Evolutionary conservation across 2,329 filamentous ascomycete species (phyloP), one percentile per base, ranked within the genome.

Genomic region (Cladosporium sp.): DNA sequence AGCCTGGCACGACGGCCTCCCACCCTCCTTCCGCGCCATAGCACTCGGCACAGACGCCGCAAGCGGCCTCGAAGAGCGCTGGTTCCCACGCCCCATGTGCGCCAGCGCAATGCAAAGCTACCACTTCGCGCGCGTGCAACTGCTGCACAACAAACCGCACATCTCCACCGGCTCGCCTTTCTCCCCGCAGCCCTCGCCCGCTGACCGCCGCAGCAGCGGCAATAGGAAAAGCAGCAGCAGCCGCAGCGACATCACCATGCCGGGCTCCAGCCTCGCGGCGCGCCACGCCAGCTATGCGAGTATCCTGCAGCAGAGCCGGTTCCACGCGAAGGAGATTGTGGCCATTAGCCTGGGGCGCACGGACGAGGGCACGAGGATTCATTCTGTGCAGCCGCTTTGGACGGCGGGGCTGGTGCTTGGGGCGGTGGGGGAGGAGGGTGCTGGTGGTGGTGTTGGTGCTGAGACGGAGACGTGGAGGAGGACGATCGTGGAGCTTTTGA

Each of bases 41-140:
- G 85, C 84, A 10, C 79, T 71, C 81, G 26, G 79, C 81, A 18
- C 78, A 78, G 53, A 63, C 31, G 28, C 46, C 14, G 28, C 49
- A 26, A 58, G 64, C 44, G 67, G 65, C 37, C 68, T 72, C 29
- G 74, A 81, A 76, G 85, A 88, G 71, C 81, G 88, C 14, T 90
- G 88, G 86, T 89, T 88, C 73, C 83, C 83, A 62, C 80, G 86
- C 0, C 82, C 87, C 0, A 84, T 89, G 81, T 90, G 87, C 75
- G 86, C 85, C 0, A 86, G 87, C 2, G 86, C 86, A 1, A 89
- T 89, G 82, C 86, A 89, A 70, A 83, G 83, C 66, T 89, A 88
- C 69, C 85, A 89, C 70, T 89, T 89, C 79, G 86, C 85, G 0
- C 82, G 85, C 52, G 86, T 89, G 12, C 81, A 88, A 5, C 74